A percentile compares a stretch with the other conserved stretches of the same genome.
These are phyloP conservation scores for Bretziella fagacearum DNA, from an alignment of 2,329 filamentous ascomycete species.

Conservation along the genomic window DNA sequence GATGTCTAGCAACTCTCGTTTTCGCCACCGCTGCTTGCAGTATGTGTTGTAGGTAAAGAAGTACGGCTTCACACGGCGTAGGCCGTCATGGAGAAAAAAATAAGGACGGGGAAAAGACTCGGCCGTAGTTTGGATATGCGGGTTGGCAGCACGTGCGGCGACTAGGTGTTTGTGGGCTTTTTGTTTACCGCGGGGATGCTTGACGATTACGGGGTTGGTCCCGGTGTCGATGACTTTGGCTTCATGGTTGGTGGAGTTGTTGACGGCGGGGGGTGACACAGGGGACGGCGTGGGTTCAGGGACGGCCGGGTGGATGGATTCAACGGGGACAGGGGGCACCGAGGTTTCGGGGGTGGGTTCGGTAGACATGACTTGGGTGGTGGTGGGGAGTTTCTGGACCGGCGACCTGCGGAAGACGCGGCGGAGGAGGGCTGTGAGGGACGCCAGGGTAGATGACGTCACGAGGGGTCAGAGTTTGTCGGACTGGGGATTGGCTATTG, in stretches of 20 bases:
- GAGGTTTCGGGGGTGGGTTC: neutral
- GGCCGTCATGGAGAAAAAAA: conserved; percentile 62
- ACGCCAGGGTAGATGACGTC: conserved; percentile 8
- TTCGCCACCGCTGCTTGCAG: conserved; percentile 88
- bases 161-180: conserved; percentile 14
- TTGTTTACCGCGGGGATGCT: conserved; percentile 12
- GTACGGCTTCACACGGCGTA: conserved; percentile 74
- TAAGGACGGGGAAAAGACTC: conserved; percentile 47
- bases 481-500: neutral
- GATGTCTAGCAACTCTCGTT: conserved; percentile 63
- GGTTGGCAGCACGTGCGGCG: conserved; percentile 10
- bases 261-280: conserved; percentile 10
- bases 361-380: neutral
- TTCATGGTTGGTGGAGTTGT: conserved; percentile 10
- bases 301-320: neutral
- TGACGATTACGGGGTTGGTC: conserved; percentile 11
- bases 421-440: neutral
- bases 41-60: conserved; percentile 89
- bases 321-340: neutral
- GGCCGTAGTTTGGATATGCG: conserved; percentile 9
- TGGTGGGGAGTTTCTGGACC: neutral
- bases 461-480: no score
- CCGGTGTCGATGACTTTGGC: conserved; percentile 9
- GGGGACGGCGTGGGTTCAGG: neutral
- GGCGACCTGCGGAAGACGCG: neutral